Percentiles rank a stretch among this genome's conserved stretches.
Conservation (phyloP, 345 rosid genomes). For the Salix brachista region DNA sequence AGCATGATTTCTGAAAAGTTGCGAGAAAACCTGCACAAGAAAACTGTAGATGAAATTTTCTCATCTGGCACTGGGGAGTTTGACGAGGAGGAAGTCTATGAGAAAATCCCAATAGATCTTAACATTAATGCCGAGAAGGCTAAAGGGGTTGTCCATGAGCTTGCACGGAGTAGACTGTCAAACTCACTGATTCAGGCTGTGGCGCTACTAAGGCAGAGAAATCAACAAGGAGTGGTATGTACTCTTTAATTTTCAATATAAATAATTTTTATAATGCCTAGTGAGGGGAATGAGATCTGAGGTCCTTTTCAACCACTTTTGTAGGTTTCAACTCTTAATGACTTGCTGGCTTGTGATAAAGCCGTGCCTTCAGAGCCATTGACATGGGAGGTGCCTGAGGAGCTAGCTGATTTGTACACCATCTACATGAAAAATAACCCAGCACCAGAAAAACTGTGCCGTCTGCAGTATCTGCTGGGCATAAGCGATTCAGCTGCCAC, state of each 20-base stretch:
- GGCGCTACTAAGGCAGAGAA: constrained; percentile 73
- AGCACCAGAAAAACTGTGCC: constrained; percentile 60
- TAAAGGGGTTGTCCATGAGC: constrained; percentile 40
- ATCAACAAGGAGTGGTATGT: constrained; percentile 65
- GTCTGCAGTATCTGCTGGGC: constrained; percentile 77
- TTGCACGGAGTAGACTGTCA: constrained; percentile 55
- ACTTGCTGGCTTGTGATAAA: constrained; percentile 89
- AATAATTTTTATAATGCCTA: neutral
- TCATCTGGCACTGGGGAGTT: constrained; percentile 98
- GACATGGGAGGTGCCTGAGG: constrained; percentile 86
- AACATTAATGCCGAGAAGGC: constrained; percentile 72
- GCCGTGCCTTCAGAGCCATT: constrained; percentile 79
- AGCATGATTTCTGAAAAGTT: constrained; percentile 70
- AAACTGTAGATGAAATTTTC: constrained; percentile 83
- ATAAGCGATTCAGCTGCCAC: constrained; percentile 69
- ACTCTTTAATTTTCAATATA: neutral
- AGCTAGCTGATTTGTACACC: constrained; percentile 64
- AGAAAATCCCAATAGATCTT: constrained; percentile 78
- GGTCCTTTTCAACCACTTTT: constrained; percentile 1
- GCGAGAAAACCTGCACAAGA: constrained; percentile 78
- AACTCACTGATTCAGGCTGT: constrained; percentile 84
- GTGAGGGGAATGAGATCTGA: neutral
- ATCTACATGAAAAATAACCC: constrained; percentile 63
- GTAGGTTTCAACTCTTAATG: constrained; percentile 79
- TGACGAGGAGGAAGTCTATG: constrained; percentile 77